Percentiles rank a stretch among this genome's conserved stretches.
Conservation (phyloP, 2,329 filamentous ascomycete species). For the Xylogone sp. region DNA sequence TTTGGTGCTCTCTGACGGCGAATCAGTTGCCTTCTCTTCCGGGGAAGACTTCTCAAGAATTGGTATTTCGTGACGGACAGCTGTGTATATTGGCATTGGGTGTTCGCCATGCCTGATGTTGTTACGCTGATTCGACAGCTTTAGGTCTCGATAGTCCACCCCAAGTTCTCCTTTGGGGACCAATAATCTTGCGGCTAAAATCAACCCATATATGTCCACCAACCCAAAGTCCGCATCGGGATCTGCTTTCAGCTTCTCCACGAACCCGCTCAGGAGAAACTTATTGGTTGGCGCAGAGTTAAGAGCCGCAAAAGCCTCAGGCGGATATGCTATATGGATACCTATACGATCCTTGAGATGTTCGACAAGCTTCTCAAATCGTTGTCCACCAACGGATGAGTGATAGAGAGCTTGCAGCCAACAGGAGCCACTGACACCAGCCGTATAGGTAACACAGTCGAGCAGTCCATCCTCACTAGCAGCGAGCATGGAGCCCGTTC, state of each 20-base stretch:
- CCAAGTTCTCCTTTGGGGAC: constrained; percentile 82
- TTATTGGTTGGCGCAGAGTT: constrained; percentile 93
- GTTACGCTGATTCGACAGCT: constrained; percentile 80
- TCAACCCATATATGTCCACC: constrained; percentile 87
- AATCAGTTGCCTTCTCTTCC: constrained; percentile 29
- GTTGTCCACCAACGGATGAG: constrained; percentile 69
- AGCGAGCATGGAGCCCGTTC: constrained; percentile 81
- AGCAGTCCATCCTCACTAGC: constrained; percentile 84
- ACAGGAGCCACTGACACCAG: constrained; percentile 92
- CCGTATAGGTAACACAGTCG: constrained; percentile 91
- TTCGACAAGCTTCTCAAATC: constrained; percentile 67
- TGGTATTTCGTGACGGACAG: constrained; percentile 92
- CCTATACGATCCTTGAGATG: constrained; percentile 84
- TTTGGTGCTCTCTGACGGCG: constrained; percentile 45
- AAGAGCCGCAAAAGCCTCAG: constrained; percentile 73
- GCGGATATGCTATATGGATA: constrained; percentile 90
- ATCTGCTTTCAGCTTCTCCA: constrained; percentile 88
- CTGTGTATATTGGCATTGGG: constrained; percentile 92
- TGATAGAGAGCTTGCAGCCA: constrained; percentile 91
- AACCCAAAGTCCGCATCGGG: constrained; percentile 78
- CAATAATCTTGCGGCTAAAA: constrained; percentile 79
- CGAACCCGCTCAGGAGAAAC: constrained; percentile 78
- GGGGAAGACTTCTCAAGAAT: constrained; percentile 44
- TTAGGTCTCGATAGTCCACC: constrained; percentile 75
- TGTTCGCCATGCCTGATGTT: constrained; percentile 75